Conservation (phyloP, 768 basidiomycete species). For the Kwoniella pini region DNA sequence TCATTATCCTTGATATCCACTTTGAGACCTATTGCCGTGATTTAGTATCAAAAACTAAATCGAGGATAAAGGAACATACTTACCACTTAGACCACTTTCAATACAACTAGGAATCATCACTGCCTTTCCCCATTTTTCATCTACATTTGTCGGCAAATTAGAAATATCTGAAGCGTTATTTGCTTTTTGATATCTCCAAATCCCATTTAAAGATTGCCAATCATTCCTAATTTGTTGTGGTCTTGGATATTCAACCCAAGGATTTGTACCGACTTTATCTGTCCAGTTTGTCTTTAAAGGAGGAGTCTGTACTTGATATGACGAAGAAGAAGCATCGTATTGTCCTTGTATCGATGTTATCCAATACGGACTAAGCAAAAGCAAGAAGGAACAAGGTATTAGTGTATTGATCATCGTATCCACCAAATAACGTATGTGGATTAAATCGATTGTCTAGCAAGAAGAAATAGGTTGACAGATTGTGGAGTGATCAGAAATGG, state of each 20-base stretch:
- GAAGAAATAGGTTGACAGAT: too few species aligned
- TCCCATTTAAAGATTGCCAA: conserved; percentile 32
- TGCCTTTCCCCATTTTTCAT: conserved; percentile 4
- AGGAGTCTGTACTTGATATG: conserved; percentile 21
- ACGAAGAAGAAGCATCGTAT: conserved; percentile 3
- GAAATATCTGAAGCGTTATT: conserved; percentile 7
- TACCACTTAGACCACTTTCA: conserved; percentile 30
- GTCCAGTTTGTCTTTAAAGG: conserved; percentile 33
- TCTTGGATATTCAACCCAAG: conserved; percentile 34
- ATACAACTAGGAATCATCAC: conserved; percentile 36
- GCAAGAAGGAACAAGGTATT: too few species aligned
- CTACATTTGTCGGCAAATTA: conserved; percentile 12
- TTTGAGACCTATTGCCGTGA: background rate
- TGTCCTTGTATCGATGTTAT: background rate
- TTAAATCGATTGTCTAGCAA: too few species aligned
- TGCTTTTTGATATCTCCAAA: conserved; percentile 30
- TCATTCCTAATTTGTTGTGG: conserved; percentile 25
- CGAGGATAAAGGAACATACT: background rate
- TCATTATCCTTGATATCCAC: conserved; percentile 5
- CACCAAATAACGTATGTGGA: too few species aligned
- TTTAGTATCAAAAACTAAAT: background rate
- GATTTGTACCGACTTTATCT: conserved; percentile 23
- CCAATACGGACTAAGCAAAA: background rate
- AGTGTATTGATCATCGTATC: too few species aligned
- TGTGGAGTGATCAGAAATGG: too few species aligned